phyloP scores from a whole-genome alignment of 352 stramenopile genomes.

The Phytopythium cucurbitacearum region DNA sequence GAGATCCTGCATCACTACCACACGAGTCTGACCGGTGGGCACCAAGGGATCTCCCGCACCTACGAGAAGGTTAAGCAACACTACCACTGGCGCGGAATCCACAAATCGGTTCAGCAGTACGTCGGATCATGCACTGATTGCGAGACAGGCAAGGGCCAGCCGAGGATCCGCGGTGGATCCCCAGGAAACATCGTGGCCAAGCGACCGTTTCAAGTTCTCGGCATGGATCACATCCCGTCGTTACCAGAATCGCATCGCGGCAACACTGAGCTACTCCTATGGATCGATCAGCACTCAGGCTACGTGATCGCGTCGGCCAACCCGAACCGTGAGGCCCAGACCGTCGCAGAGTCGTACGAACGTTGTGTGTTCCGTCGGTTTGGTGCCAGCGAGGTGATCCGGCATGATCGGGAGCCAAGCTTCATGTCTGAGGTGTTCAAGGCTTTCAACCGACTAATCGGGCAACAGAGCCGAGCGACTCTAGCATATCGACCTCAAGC shows the following conservation, averaged over 20 bases:
- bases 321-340: background rate
- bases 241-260: constrained; percentile 4
- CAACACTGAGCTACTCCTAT: constrained; percentile 8
- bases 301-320: constrained; percentile 1
- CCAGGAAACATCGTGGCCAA: constrained; percentile 6
- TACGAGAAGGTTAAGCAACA: background rate
- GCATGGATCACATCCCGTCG: constrained; percentile 13
- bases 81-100: constrained; percentile 7
- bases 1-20: constrained; percentile 11
- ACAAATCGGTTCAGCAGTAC: constrained; percentile 2
- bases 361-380: constrained; percentile 9
- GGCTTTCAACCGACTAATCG: constrained; percentile 4
- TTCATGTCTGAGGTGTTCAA: constrained; percentile 11
- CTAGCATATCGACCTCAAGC: constrained; percentile 13
- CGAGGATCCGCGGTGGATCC: constrained; percentile 1
- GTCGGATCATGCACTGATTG: background rate
- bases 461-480: background rate
- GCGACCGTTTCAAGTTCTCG: constrained; percentile 7
- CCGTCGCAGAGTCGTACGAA: constrained; percentile 2
- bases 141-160: background rate
- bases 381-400: constrained; percentile 9
- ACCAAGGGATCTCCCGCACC: constrained; percentile 8
- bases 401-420: constrained; percentile 9
- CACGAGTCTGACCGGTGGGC: constrained; percentile 1
- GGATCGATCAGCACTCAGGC: background rate